phyloP scores from a whole-genome alignment of 805 yeast species.

The Myxozyma lipomycoides region DNA sequence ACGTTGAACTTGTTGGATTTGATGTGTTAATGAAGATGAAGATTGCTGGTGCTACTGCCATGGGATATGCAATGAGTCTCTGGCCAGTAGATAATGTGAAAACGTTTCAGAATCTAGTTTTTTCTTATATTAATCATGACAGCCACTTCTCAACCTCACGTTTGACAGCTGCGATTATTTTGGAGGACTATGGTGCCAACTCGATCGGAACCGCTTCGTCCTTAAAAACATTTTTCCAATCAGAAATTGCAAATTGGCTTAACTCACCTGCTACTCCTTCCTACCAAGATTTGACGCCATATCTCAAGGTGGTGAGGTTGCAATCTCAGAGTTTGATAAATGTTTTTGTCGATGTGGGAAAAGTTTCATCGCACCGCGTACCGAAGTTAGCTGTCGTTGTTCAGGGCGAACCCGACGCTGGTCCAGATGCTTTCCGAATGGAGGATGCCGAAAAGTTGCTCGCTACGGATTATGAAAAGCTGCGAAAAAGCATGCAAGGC shows the following conservation, averaged over 20 bases:
- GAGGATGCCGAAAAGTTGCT: constrained; percentile 70
- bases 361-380: constrained; percentile 61
- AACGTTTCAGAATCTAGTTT: constrained; percentile 14
- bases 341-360: constrained; percentile 72
- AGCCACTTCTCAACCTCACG: constrained; percentile 77
- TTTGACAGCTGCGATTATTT: constrained; percentile 59
- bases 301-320: constrained; percentile 76
- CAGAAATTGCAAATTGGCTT: constrained; percentile 8
- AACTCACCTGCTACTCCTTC: constrained; percentile 40
- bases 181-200: constrained; percentile 52
- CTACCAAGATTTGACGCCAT: constrained; percentile 82
- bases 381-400: constrained; percentile 87
- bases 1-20: constrained; percentile 75
- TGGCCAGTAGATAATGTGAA: constrained; percentile 23
- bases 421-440: constrained; percentile 85
- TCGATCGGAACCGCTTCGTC: constrained; percentile 1
- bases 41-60: constrained; percentile 67
- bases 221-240: constrained; percentile 9
- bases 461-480: constrained; percentile 59
- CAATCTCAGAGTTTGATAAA: constrained; percentile 80
- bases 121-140: constrained; percentile 4
- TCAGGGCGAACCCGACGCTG: constrained; percentile 91
- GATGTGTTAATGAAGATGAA: constrained; percentile 73
- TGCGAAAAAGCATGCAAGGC: constrained; percentile 60
- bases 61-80: constrained; percentile 49